Evolutionary conservation across 192 early-diverging fungal genomes (phyloP).

Genomic region (Umbelopsis sp.): DNA sequence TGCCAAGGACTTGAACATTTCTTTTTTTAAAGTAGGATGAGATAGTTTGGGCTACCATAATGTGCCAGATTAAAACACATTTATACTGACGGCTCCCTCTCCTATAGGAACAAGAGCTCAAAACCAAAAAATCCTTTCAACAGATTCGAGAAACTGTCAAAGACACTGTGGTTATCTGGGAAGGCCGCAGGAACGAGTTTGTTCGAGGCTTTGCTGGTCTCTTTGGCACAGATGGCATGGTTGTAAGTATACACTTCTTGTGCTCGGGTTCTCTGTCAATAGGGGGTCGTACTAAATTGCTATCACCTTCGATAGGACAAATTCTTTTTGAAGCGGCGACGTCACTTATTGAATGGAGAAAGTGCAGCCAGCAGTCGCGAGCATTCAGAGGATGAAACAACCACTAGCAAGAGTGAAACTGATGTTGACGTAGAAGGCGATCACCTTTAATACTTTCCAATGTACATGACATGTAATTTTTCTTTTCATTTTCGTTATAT

Average conservation of each 20-base stretch:
- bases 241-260: slow-evolving; percentile 28
- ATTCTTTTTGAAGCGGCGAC: slow-evolving; percentile 5
- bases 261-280: background rate
- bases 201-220: slow-evolving; percentile 67
- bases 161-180: slow-evolving; percentile 71
- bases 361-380: slow-evolving; percentile 1
- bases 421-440: background rate
- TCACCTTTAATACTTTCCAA: background rate
- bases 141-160: slow-evolving; percentile 68
- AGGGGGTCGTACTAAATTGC: background rate
- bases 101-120: slow-evolving; percentile 67
- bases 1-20: slow-evolving; percentile 80
- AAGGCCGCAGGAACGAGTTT: slow-evolving; percentile 75
- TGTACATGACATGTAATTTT: slow-evolving; percentile 3
- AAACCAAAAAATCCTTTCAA: slow-evolving; percentile 73
- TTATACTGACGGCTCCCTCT: background rate
- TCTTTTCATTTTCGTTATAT: background rate
- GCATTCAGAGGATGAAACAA: background rate
- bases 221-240: slow-evolving; percentile 66
- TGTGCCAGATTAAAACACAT: too few species aligned
- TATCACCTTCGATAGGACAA: background rate
- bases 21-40: slow-evolving; percentile 68
- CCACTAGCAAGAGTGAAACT: slow-evolving; percentile 15
- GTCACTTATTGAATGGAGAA: background rate
- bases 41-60: too few species aligned